phyloP scores from a whole-genome alignment of 331 rosid species.

The Acacia concinna region DNA sequence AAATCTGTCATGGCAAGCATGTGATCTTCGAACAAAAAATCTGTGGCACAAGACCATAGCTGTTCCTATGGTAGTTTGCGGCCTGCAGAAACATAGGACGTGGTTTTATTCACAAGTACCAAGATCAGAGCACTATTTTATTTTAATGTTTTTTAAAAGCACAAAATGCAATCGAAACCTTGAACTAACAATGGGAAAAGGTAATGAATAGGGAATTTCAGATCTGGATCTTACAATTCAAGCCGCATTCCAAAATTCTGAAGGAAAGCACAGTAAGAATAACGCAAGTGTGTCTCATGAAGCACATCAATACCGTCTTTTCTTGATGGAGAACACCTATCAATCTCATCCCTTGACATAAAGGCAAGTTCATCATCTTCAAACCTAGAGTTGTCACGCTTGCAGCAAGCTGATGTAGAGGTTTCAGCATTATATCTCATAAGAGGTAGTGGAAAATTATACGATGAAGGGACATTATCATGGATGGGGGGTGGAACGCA shows the following conservation, averaged over 20 bases:
- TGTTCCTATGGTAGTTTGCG: conserved; percentile 89
- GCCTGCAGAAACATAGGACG: conserved; percentile 61
- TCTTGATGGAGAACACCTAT: conserved; percentile 91
- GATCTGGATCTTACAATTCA: conserved; percentile 71
- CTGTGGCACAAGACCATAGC: conserved; percentile 99
- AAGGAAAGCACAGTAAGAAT: conserved; percentile 90
- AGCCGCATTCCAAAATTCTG: conserved; percentile 88
- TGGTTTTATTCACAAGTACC: not conserved
- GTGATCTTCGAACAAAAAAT: conserved; percentile 84
- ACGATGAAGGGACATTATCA: conserved; percentile 40
- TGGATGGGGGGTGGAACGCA: conserved; percentile 45
- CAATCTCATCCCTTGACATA: conserved; percentile 95
- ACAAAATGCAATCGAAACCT: not conserved
- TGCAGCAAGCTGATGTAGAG: conserved; percentile 51
- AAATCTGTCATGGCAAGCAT: conserved; percentile 96
- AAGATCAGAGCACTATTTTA: not conserved
- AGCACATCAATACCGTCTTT: conserved; percentile 88
- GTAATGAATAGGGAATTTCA: not conserved
- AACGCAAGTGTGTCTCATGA: conserved; percentile 88
- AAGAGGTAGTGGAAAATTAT: conserved; percentile 43
- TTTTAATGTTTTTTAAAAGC: not conserved
- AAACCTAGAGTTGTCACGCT: conserved; percentile 57
- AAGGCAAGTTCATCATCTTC: conserved; percentile 74
- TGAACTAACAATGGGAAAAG: not conserved
- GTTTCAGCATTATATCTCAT: conserved; percentile 50